These are phyloP conservation scores for Alectoria sarmentosa DNA, from an alignment of 495 filamentous ascomycete genomes.

Conservation along the genomic window DNA sequence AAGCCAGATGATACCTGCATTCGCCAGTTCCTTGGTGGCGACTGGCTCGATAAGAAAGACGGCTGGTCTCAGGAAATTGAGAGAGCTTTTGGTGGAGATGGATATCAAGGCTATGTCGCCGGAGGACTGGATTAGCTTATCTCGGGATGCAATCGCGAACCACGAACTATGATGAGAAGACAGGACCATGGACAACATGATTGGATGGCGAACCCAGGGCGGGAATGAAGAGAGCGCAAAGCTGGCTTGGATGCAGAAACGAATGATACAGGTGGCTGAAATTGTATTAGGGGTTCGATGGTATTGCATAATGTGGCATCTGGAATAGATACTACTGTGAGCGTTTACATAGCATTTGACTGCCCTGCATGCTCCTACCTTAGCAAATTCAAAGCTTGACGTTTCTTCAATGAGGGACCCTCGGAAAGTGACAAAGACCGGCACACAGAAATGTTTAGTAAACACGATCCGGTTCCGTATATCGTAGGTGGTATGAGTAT, in stretches of 20 bases:
- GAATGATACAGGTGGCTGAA: neutral
- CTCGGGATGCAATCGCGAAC: neutral
- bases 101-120: conserved; percentile 36
- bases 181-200: neutral
- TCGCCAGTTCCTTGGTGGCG: conserved; percentile 42
- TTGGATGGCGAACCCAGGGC: neutral
- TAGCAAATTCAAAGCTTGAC: neutral
- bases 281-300: neutral
- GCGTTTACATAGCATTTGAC: neutral
- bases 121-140: conserved; percentile 2
- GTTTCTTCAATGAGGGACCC: neutral
- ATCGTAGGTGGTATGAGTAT: too few relatives aligned
- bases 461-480: too few relatives aligned
- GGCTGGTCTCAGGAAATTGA: conserved; percentile 33
- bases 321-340: conserved; percentile 1
- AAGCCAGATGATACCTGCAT: conserved; percentile 46
- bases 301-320: conserved; percentile 6
- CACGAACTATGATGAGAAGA: neutral
- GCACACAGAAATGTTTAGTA: too few relatives aligned
- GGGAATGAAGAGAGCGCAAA: neutral
- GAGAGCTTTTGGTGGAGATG: conserved; percentile 37
- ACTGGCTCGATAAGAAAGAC: conserved; percentile 41
- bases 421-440: neutral
- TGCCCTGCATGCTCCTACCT: neutral
- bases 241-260: neutral